Evolutionary conservation across 768 basidiomycete species (phyloP), one percentile per base, ranked within the genome.

Genomic region (Termitomyces sp.): DNA sequence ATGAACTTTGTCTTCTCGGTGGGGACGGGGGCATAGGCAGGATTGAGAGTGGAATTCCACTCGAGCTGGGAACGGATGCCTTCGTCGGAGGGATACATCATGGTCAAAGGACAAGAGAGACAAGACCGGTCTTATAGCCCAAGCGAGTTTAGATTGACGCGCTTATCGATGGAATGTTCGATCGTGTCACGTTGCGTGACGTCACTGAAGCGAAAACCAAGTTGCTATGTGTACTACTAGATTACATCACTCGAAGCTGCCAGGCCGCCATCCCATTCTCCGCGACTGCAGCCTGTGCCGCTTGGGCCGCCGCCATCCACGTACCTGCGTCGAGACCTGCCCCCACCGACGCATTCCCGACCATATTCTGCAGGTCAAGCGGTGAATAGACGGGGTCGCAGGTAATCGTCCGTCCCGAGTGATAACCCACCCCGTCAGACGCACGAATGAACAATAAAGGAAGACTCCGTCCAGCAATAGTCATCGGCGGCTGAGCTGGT

Each of bases 31-130:
- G 85, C 86, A 61, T 84, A 81, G 55, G 84, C 75, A 48, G 92
- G 87, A 73, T 79, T 86, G 69, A 98, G 80, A 61, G 81, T 83
- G 49, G 94, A 86, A 67, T 88, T 87, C 96, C 96, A 98, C 73
- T 94, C 89, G 71, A 98, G 85, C 71, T 94, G 93, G 63, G 89
- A 90, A 62, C 83, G 82, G 68, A 86, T 81, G 47, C 64, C 62
- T 47, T 80, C 80, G 63, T 84, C 81, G 62, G 74, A 70, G 57
- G 78, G 77, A 68, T 76, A 84, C 85, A 86, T 85, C 66, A 60
- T 73, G 63, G 62, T 36, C 18, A 40, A 57, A 61, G 56, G 53
- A 50, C 43, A 62, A 60, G 64, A 62, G 52, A 61, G 66, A 62
- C 65, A 66, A 62, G 62, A 43, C 40, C 54, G 54, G n/a, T 52